These are phyloP conservation scores for Fusarium newnesense DNA, from an alignment of 2,329 filamentous ascomycete genomes.

Conservation along the genomic window DNA sequence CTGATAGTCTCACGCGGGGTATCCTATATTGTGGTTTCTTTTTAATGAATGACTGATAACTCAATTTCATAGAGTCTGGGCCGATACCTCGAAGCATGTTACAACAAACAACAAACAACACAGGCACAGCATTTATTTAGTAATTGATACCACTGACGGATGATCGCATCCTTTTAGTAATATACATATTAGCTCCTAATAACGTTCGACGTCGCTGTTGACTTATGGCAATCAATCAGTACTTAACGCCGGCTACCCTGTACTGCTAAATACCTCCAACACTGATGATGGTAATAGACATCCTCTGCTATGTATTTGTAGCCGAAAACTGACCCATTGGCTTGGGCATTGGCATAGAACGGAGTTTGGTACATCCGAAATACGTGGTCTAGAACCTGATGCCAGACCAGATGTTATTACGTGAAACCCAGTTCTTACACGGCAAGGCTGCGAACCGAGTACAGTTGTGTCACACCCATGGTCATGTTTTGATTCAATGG, in stretches of 20 bases:
- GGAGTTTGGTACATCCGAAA: not conserved
- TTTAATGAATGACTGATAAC: not conserved
- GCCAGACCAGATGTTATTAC: not conserved
- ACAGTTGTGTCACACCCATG: not conserved
- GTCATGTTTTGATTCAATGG: not conserved
- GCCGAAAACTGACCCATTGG: not conserved
- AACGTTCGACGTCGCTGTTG: not conserved
- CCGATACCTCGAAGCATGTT: not conserved
- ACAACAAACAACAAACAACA: not conserved
- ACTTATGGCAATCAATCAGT: not conserved
- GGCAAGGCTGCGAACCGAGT: not conserved
- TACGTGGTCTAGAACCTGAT: not conserved
- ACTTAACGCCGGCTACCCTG: not conserved
- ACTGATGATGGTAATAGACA: not conserved
- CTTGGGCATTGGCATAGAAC: not conserved
- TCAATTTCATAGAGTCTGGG: not conserved
- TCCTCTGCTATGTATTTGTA: not conserved
- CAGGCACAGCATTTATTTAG: not conserved
- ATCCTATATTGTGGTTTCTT: not conserved
- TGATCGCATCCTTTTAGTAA: not conserved
- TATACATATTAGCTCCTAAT: not conserved
- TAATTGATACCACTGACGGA: no score
- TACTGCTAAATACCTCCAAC: not conserved
- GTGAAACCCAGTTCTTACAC: conserved; percentile 11
- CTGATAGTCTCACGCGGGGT: conserved; percentile 21